Base-by-base conservation (phyloP, 148 eudicot species). In the Nepenthes gracilis region DNA sequence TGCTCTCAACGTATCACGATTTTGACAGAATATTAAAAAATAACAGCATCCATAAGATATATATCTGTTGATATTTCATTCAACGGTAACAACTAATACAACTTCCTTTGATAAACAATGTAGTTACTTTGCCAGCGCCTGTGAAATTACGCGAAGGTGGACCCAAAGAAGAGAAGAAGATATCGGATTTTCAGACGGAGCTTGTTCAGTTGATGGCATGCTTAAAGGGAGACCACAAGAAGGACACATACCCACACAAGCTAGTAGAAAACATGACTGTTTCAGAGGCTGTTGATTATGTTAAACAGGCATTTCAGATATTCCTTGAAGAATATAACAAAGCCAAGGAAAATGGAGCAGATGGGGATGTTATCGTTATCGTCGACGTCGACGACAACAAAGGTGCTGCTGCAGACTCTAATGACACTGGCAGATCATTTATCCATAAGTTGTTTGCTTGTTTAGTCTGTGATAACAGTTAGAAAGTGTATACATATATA, bases 151-250 rank as follows among this genome's bases (percentile, higher is more conserved):
- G 97, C 43, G 78, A 73, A 50, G 48, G 65, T 2, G 70, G 54
- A 47, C 70, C 88, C 2, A 55, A 78, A 52, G 91, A 84, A 40
- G 70, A 77, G 35, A 82, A 66, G 52, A 72, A 74, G 15, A 15
- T 90, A 40, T 73, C 81, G 6, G 87, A 85, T 5, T 83, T 87
- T 67, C 95, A 87, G 64, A 71, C 63, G 58, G 92, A 81, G 62
- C 23, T 90, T 59, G 95, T 87, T 57, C 91, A 90, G 67, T 68
- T 87, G 87, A 77, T 82, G 11, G 95, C 97, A 9, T 75, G 85
- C 59, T 64, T 90, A 61, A 80, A 78, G 6, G 95, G 97, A 55
- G 95, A 90, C 66, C 70, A 76, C 56, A 68, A 52, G 60, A 81
- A 81, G 69, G 73, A 77, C 2, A 70, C 14, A 1, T 90, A 77